phyloP scores from a whole-genome alignment of 1,139 yeast species.

The Wickerhamiella pararugosa region DNA sequence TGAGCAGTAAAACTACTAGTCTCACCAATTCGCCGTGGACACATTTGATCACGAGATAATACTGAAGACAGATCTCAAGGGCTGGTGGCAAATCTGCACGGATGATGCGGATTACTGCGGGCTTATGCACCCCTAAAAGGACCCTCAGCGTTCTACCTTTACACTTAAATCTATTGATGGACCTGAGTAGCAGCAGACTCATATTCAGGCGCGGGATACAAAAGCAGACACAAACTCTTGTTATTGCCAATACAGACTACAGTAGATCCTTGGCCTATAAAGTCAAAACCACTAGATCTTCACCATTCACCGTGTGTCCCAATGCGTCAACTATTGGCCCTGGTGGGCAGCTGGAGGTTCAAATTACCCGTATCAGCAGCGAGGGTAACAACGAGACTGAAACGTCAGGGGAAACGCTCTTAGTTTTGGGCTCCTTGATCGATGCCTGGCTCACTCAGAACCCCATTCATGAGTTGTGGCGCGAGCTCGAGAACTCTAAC shows the following conservation, averaged over 20 bases:
- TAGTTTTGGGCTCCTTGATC: slow-evolving; percentile 52
- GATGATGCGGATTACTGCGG: too few relatives aligned
- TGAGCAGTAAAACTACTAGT: too few relatives aligned
- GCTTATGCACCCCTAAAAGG: too few relatives aligned
- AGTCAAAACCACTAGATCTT: slow-evolving; percentile 97
- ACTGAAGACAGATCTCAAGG: too few relatives aligned
- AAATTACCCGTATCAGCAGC: slow-evolving; percentile 42
- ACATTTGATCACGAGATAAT: too few relatives aligned
- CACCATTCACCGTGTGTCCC: slow-evolving; percentile 89
- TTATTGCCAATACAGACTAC: slow-evolving; percentile 47
- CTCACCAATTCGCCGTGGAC: too few relatives aligned
- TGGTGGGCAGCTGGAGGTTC: slow-evolving; percentile 57
- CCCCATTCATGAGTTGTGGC: slow-evolving; percentile 12
- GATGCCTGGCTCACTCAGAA: slow-evolving; percentile 3
- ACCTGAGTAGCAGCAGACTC: too few relatives aligned
- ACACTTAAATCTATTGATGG: too few relatives aligned
- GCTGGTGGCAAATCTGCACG: too few relatives aligned
- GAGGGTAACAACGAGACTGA: slow-evolving; percentile 73
- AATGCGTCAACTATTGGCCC: slow-evolving; percentile 74
- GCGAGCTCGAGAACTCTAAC: slow-evolving; percentile 11
- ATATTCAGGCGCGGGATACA: too few relatives aligned
- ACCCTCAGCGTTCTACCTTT: too few relatives aligned
- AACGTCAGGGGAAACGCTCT: slow-evolving; percentile 49
- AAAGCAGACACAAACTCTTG: slow-evolving; percentile 26
- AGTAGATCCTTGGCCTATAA: slow-evolving; percentile 62